phyloP scores from a whole-genome alignment of 768 basidiomycete genomes.

The Termitomyces sp. region DNA sequence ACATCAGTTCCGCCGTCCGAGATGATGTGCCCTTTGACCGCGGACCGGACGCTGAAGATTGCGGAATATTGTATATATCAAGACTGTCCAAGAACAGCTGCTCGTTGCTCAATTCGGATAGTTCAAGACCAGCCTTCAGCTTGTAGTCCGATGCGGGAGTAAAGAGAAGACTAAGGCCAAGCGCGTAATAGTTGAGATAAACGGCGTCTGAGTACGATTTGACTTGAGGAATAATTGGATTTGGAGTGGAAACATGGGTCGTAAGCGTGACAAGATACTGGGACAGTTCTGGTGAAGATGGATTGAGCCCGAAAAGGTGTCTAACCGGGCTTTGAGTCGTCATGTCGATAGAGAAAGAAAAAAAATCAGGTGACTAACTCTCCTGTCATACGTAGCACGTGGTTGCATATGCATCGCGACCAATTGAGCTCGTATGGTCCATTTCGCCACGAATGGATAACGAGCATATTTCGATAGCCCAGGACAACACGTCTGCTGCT shows the following conservation, averaged over 20 bases:
- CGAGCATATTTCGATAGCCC: conserved; percentile 12
- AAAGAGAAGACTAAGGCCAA: conserved; percentile 83
- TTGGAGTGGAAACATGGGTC: conserved; percentile 14
- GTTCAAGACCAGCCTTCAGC: conserved; percentile 38
- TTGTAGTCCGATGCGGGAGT: conserved; percentile 60
- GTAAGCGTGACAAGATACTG: conserved; percentile 37
- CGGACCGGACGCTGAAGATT: conserved; percentile 20
- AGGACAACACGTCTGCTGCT: conserved; percentile 1
- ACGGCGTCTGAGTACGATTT: conserved; percentile 79
- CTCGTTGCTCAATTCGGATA: conserved; percentile 42
- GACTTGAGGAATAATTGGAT: conserved; percentile 46
- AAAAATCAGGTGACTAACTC: neutral
- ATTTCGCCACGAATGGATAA: conserved; percentile 12
- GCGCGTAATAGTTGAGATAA: conserved; percentile 77
- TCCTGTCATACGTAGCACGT: neutral
- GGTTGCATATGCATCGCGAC: neutral
- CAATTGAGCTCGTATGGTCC: neutral
- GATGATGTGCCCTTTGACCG: conserved; percentile 26
- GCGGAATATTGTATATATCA: conserved; percentile 73
- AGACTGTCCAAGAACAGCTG: conserved; percentile 60
- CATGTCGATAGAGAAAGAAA: neutral
- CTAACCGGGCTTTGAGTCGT: conserved; percentile 7
- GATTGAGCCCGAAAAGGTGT: conserved; percentile 47
- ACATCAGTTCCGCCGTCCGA: conserved; percentile 45
- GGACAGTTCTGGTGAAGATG: conserved; percentile 38